Base-by-base conservation (phyloP, 2,329 filamentous ascomycete species). In the Emergomyces orientalis region DNA sequence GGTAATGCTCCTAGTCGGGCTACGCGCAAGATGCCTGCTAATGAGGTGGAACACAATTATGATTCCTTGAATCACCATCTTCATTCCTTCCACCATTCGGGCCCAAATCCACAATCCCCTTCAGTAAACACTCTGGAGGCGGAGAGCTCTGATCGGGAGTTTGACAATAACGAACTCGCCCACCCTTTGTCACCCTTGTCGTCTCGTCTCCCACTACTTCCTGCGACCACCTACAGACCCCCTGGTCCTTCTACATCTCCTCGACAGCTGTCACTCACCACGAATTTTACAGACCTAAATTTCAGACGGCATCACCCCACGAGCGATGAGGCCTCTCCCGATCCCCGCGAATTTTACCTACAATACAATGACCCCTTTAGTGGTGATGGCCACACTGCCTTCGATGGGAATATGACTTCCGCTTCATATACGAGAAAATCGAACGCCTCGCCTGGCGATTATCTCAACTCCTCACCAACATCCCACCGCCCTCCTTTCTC, bases 281-380 rank as follows among this genome's bases (percentile, higher is more conserved):
- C 63, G 60, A 65, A 66, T 64, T 60, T 66, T 65, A 54, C 58
- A 54, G 67, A 65, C 65, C 61, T 61, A 66, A 54, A 64, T 55
- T 56, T 52, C 61, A 58, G 37, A 32, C 55, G 37, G 13, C 57
- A 60, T 43, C 62, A 32, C 63, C 63, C 65, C 63, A 68, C 63
- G 59, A 25, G 64, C 59, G 71, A 71, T 63, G 68, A 67, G 59
- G 63, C 65, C 58, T 77, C 75, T 32, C 73, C 76, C 54, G 77
- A 81, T 67, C 81, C 80, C 45, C 79, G 80, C 71, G 80, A 81
- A 25, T 82, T 80, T 71, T 83, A 82, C 68, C 76, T 79, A 67
- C 75, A 76, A 54, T 78, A 78, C 69, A 73, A 72, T 61, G 70
- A 76, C 61, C 71, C 72, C 43, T 73, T 75, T 60, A 61, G 64